Evolutionary conservation across 169 alveolate species (phyloP).

Genomic region (Cryptosporidium ubiquitum): DNA sequence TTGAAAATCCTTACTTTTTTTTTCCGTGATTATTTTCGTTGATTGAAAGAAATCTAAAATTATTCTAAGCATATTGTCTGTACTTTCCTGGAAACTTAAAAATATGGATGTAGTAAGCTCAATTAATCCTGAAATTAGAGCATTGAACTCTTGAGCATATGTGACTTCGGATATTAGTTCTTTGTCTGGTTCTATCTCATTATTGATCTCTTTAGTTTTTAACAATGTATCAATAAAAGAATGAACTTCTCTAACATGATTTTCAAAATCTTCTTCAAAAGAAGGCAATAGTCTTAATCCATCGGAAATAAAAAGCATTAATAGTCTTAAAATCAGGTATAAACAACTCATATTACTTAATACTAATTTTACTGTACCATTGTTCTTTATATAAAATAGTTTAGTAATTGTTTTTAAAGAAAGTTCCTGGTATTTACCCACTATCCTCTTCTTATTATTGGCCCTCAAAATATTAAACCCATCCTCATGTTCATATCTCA

Average conservation of each 20-base stretch:
- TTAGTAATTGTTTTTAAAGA: background rate
- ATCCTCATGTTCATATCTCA: background rate
- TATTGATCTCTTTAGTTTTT: background rate
- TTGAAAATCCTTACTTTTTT: background rate
- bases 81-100: background rate
- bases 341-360: background rate
- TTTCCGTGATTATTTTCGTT: background rate
- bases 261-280: background rate
- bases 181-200: background rate
- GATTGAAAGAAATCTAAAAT: slow-evolving; percentile 6
- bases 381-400: background rate
- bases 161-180: background rate
- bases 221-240: background rate
- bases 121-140: slow-evolving; percentile 1
- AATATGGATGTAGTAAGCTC: slow-evolving; percentile 4
- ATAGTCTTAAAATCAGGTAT: background rate
- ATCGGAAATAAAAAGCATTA: slow-evolving; percentile 12
- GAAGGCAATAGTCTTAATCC: background rate
- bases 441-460: background rate
- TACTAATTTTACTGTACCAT: background rate
- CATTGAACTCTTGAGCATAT: background rate
- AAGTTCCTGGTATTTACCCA: background rate
- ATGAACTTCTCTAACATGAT: background rate
- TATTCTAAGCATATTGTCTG: background rate
- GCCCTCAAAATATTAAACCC: background rate